A percentile compares a stretch with the other conserved stretches of the same genome.
Evolutionary conservation across 2,329 filamentous ascomycete species (phyloP).

Genomic region (Xylaria sp.): DNA sequence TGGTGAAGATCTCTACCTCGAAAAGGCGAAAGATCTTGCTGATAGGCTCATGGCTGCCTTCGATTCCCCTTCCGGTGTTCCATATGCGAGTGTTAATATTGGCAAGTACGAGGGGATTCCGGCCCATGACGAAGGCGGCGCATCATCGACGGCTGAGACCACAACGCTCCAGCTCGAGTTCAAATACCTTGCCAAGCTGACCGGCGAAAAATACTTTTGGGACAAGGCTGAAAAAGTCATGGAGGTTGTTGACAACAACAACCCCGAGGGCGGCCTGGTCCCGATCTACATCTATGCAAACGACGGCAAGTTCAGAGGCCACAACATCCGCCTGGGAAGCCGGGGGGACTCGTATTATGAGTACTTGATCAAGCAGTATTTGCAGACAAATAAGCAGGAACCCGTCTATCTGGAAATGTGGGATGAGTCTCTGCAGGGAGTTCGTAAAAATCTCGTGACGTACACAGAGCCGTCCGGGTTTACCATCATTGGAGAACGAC

Average conservation of each 20-base stretch:
- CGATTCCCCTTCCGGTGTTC: constrained; percentile 82
- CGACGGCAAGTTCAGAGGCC: constrained; percentile 75
- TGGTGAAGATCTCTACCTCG: constrained; percentile 90
- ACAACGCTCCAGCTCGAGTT: constrained; percentile 93
- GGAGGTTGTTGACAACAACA: constrained; percentile 83
- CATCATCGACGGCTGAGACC: constrained; percentile 91
- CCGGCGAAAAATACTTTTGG: constrained; percentile 92
- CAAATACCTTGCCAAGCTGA: constrained; percentile 94
- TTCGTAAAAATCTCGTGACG: constrained; percentile 89
- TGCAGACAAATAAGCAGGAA: constrained; percentile 89
- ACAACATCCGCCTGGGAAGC: constrained; percentile 89
- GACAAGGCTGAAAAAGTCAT: constrained; percentile 89
- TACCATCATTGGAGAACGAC: constrained; percentile 88
- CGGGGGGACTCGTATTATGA: constrained; percentile 98
- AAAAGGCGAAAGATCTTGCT: constrained; percentile 92
- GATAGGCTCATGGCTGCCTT: constrained; percentile 87
- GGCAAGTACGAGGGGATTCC: constrained; percentile 74
- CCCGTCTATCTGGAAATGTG: constrained; percentile 89
- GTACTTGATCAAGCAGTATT: constrained; percentile 97
- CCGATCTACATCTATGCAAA: constrained; percentile 89
- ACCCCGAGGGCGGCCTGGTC: constrained; percentile 77
- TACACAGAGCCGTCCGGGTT: constrained; percentile 81
- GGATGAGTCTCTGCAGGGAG: constrained; percentile 80
- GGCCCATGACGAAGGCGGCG: constrained; percentile 83
- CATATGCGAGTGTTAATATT: constrained; percentile 88